Conservation (phyloP, 805 yeast species). For the Nakazawaea wickerhamii region DNA sequence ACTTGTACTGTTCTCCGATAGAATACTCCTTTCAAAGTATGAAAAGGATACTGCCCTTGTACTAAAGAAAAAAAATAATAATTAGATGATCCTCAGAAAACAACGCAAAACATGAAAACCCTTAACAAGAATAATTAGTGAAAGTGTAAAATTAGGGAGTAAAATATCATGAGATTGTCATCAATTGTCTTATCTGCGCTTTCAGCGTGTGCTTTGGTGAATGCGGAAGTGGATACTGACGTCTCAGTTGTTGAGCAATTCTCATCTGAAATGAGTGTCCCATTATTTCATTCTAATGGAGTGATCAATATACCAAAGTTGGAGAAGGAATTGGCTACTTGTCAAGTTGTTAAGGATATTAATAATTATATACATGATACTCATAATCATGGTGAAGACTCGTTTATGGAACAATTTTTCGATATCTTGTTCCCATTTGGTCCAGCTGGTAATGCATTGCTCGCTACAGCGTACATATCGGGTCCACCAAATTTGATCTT, state of each 20-base stretch:
- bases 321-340: constrained; percentile 24
- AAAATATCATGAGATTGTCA: not conserved
- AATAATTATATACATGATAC: constrained; percentile 19
- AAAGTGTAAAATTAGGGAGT: too few relatives aligned
- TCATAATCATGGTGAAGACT: constrained; percentile 14
- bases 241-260: constrained; percentile 1
- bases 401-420: constrained; percentile 34
- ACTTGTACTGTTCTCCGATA: too few relatives aligned
- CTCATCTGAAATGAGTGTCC: constrained; percentile 1
- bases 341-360: constrained; percentile 36
- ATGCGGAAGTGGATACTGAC: not conserved
- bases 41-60: too few relatives aligned
- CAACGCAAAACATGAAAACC: not conserved
- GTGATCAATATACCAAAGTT: constrained; percentile 35
- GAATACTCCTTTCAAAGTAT: too few relatives aligned
- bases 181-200: not conserved
- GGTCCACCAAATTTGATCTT: constrained; percentile 58
- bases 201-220: not conserved
- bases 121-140: not conserved
- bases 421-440: constrained; percentile 44
- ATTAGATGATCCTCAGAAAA: too few relatives aligned
- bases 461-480: constrained; percentile 61
- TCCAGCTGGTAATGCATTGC: constrained; percentile 55
- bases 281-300: constrained; percentile 34
- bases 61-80: too few relatives aligned